Percentiles rank a stretch among this genome's conserved stretches.
phyloP scores from a whole-genome alignment of 257 asterid species.

The Solanum tacnaense region DNA sequence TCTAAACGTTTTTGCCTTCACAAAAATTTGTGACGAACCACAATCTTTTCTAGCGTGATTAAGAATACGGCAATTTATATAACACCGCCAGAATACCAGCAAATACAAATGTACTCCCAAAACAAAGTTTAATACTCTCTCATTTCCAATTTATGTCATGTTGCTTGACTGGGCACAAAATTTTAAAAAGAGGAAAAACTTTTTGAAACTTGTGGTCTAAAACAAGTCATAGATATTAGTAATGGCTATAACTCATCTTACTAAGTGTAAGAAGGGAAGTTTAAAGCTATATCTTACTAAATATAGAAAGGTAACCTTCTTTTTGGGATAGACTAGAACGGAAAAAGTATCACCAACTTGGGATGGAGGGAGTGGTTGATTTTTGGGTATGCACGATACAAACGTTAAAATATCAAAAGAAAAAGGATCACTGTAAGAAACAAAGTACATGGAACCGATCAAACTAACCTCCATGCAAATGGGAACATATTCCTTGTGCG shows the following conservation, averaged over 20 bases:
- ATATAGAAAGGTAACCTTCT: background rate
- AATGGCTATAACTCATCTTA: background rate
- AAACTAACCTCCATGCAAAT: conserved; percentile 96
- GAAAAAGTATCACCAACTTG: background rate
- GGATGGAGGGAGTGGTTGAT: background rate
- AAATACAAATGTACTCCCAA: background rate
- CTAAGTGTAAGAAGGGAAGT: background rate
- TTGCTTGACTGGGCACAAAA: background rate
- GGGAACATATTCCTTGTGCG: conserved; percentile 92
- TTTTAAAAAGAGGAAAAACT: background rate
- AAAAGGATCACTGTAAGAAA: background rate
- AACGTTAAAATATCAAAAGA: background rate
- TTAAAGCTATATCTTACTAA: background rate
- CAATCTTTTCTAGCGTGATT: background rate
- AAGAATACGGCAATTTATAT: background rate
- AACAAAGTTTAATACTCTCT: background rate
- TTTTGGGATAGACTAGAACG: background rate
- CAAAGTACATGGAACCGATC: background rate
- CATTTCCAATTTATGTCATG: background rate
- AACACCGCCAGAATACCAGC: background rate
- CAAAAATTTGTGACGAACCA: background rate
- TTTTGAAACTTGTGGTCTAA: background rate
- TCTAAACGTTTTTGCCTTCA: background rate
- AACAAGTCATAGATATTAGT: background rate
- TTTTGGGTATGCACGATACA: background rate